Evolutionary conservation across 169 alveolate genomes (phyloP), one percentile per base, ranked within the genome.

Genomic region (Cryptosporidium sp.): DNA sequence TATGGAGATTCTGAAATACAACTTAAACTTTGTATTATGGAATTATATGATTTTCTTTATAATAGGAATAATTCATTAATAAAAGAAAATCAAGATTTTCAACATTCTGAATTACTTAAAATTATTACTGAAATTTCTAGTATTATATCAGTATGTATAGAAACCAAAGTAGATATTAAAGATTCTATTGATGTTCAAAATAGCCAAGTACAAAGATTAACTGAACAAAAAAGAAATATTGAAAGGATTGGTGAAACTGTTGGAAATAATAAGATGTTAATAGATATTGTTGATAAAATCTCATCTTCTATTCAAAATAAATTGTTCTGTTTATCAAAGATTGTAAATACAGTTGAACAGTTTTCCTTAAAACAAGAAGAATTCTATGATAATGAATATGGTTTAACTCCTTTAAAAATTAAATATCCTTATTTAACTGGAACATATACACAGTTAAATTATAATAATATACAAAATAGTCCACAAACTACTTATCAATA

Each of bases 351-450:
- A 35, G 1, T 9, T 56, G 60, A 68, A 3, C 33, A 18, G 29
- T 10, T 37, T 10, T 9, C 29, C 8, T 8, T 42, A 3, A 68
- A 23, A 35, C n/a, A 68, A 37, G 10, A 68, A 37, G 53, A 68
- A 16, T 4, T 18, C 16, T 16, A 44, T 48, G 39, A 42, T 37
- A 1, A 51, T 10, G 85, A 71, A 18, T 31, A 14, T 48, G 14
- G 14, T 29, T 35, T 75, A 75, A 75, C 73, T 39, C 86, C 86
- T 39, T 44, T 75, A 10, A 53, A 73, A 23, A 75, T 75, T 31
- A 75, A 75, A 75, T 75, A 75, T 58, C 86, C 86, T 26, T 75
- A 75, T 75, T 29, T 75, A 21, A 75, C 86, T 37, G 86, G 86
- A n/a, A 75, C 73, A 58, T 75, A 75, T 75, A 35, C 60, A 37